These are phyloP conservation scores for Fagopyrum esculentum DNA, from an alignment of 148 eudicot species.

Conservation along the genomic window DNA sequence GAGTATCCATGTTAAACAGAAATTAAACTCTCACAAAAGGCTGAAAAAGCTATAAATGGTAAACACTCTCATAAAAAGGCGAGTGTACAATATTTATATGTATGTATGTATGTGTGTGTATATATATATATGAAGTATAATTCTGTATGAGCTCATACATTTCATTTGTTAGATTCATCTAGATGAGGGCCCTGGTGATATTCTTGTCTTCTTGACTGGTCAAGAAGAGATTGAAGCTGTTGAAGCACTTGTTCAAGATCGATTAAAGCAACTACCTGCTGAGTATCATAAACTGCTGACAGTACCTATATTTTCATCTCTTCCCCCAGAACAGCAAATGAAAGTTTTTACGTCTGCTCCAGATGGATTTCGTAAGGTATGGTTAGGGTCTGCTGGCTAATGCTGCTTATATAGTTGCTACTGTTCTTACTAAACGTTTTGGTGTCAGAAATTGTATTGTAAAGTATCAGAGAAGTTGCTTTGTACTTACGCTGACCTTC, in stretches of 20 bases:
- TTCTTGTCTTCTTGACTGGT: constrained; percentile 96
- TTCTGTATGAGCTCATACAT: neutral
- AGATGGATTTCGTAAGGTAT: constrained; percentile 80
- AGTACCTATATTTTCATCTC: constrained; percentile 71
- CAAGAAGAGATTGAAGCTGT: constrained; percentile 98
- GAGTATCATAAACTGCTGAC: constrained; percentile 43
- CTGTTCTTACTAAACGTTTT: neutral
- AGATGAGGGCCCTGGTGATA: constrained; percentile 83
- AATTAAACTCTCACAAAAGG: neutral
- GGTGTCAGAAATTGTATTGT: neutral
- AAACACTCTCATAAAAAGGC: neutral
- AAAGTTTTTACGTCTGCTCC: constrained; percentile 75
- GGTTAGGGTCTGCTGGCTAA: constrained; percentile 38
- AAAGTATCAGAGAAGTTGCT: neutral
- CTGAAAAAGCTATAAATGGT: too few relatives aligned
- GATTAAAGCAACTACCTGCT: constrained; percentile 56
- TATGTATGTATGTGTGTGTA: too few relatives aligned
- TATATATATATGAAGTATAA: neutral
- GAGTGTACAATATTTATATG: neutral
- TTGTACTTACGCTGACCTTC: neutral
- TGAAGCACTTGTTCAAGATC: constrained; percentile 68
- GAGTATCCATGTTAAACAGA: neutral
- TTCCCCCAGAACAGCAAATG: constrained; percentile 94
- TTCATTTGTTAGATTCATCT: constrained; percentile 57
- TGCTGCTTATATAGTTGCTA: neutral